Percentiles rank a stretch among this genome's conserved stretches.
Conservation (phyloP, 1,284 basidiomycete genomes). For the Cutaneotrichosporon sp. region DNA sequence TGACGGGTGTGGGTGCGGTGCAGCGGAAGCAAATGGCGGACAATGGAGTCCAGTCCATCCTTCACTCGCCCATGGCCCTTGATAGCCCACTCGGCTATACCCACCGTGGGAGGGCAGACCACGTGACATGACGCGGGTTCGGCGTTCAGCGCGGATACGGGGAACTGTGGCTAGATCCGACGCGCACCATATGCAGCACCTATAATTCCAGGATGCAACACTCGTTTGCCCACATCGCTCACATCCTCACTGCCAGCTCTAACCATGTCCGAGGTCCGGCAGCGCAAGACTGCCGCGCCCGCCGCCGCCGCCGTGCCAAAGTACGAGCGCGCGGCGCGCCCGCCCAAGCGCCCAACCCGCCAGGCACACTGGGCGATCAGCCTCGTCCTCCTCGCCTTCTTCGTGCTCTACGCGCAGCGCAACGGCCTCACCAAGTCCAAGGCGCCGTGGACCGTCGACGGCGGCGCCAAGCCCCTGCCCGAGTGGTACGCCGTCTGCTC, state of each 20-base stretch:
- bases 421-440: conserved; percentile 11
- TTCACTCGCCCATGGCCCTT: no score
- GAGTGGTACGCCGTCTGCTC: conserved; percentile 43
- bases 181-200: not conserved
- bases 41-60: not conserved
- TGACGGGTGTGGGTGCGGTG: not conserved
- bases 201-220: no score
- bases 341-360: conserved; percentile 29
- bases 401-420: conserved; percentile 41
- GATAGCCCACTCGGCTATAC: no score
- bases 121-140: not conserved
- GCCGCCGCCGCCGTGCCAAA: not conserved
- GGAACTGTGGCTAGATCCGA: conserved; percentile 1
- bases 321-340: conserved; percentile 17
- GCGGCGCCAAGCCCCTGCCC: conserved; percentile 23
- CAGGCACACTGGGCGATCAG: conserved; percentile 39
- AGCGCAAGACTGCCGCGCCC: conserved; percentile 9
- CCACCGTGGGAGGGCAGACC: not conserved
- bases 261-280: conserved; percentile 12
- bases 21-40: not conserved
- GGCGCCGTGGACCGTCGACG: conserved; percentile 16
- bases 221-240: conserved; percentile 1
- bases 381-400: conserved; percentile 38
- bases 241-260: not conserved
- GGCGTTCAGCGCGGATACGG: not conserved